A percentile compares a stretch with the other conserved stretches of the same genome.
phyloP scores from a whole-genome alignment of 768 basidiomycete species.

The Rhodosporidiobolus odoratus region DNA sequence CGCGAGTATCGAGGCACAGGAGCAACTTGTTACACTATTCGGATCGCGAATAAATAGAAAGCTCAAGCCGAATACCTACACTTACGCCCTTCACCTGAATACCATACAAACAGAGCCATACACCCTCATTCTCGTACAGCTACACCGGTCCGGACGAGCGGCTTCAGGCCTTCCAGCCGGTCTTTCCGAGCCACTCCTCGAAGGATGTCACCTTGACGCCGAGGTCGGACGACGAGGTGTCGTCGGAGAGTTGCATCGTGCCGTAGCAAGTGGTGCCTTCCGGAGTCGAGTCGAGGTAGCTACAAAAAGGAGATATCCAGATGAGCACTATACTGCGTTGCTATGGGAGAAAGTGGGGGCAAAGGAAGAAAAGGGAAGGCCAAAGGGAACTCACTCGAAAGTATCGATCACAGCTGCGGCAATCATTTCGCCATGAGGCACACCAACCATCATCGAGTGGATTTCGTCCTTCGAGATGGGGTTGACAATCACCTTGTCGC shows the following conservation, averaged over 20 bases:
- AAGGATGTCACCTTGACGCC: background rate
- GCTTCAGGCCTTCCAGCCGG: slow-evolving; percentile 1
- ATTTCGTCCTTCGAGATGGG: background rate
- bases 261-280: background rate
- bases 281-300: background rate
- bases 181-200: slow-evolving; percentile 1
- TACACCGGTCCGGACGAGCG: too few relatives aligned
- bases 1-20: too few relatives aligned
- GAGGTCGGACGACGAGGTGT: background rate
- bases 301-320: background rate
- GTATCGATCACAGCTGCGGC: background rate
- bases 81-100: background rate
- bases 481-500: background rate
- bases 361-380: background rate
- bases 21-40: too few relatives aligned
- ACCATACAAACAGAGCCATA: background rate
- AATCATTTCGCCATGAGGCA: background rate
- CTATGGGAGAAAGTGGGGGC: too few relatives aligned
- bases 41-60: slow-evolving; percentile 5
- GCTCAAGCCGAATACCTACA: background rate
- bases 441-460: background rate
- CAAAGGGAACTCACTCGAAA: background rate
- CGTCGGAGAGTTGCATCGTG: background rate
- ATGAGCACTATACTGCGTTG: too few relatives aligned
- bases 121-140: too few relatives aligned